Base-by-base conservation (phyloP, 2,329 filamentous ascomycete genomes). In the Nemania sp. region DNA sequence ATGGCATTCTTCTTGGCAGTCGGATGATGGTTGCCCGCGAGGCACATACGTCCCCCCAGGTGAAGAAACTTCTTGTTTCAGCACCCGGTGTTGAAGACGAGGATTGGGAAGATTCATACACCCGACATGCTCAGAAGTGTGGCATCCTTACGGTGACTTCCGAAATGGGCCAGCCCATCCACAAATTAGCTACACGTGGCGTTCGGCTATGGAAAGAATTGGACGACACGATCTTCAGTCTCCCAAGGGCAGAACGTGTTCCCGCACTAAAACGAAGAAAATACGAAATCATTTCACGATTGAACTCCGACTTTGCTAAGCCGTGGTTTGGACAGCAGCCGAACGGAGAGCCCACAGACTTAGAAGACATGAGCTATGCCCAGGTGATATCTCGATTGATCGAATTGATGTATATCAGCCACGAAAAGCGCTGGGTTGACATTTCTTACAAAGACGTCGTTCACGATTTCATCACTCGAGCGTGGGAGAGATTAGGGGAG, bases 161-260 rank as follows among this genome's bases (percentile, higher is more conserved):
- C 1, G 94, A 99, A 75, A 97, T 99, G 94, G 94, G 94, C 43
- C 94, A 99, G 79, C 94, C 94, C 5, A 99, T 99, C 57, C 94
- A 99, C 79, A 99, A 99, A 78, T 83, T 99, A 54, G 94, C 94
- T 17, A 99, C 94, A 39, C 89, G 94, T 52, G 94, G 94, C 81
- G 92, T 99, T 43, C 80, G 85, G 51, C 96, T 99, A 79, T 99
- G 94, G 94, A 88, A 91, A 47, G 94, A 99, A 75, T 96, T 99
- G 91, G 94, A 99, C 69, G 84, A 95, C 73, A 97, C 96, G 75
- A 97, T 99, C 67, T 99, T 99, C 79, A 89, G 85, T 68, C 79
- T 99, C 41, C 92, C 96, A 73, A 97, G 96, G 79, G 90, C 93
- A 68, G 96, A 97, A 80, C 86, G 91, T 34, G 79, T 96, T 20